phyloP scores from a whole-genome alignment of 495 filamentous ascomycete genomes.

The Xylaria longipes region DNA sequence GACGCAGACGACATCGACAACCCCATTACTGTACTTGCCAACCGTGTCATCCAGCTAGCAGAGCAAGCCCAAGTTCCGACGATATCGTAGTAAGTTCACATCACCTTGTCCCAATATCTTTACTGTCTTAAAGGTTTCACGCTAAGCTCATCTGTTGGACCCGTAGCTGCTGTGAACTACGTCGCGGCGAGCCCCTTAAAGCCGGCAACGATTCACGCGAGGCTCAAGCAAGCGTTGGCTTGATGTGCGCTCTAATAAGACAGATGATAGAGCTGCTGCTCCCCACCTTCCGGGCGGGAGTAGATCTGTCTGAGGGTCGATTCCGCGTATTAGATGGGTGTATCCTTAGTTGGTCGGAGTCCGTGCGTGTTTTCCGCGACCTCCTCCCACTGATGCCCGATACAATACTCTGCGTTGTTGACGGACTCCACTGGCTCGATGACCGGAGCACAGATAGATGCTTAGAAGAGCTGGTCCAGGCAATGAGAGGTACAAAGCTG shows the following conservation, averaged over 20 bases:
- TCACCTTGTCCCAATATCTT: not conserved
- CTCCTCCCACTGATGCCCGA: constrained; percentile 5
- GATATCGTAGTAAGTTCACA: constrained; percentile 5
- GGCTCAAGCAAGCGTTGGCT: constrained; percentile 1
- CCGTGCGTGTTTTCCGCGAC: constrained; percentile 10
- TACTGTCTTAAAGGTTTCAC: not conserved
- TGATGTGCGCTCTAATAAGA: constrained; percentile 6
- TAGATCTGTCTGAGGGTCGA: not conserved
- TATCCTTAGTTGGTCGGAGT: constrained; percentile 5
- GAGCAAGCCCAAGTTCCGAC: not conserved
- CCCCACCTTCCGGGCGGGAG: not conserved
- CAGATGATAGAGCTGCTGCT: constrained; percentile 12
- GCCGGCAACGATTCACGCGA: constrained; percentile 1
- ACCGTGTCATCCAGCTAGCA: not conserved
- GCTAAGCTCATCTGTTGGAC: not conserved
- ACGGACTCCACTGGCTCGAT: constrained; percentile 12
- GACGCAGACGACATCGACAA: not conserved
- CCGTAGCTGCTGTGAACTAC: not conserved
- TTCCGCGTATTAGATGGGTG: not conserved
- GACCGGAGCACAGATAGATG: constrained; percentile 1
- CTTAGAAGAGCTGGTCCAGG: constrained; percentile 11
- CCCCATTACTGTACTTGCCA: not conserved
- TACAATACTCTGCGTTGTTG: not conserved
- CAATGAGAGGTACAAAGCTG: constrained; percentile 2
- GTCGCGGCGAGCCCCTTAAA: not conserved